phyloP scores from a whole-genome alignment of 2,329 filamentous ascomycete genomes.

The Corinectria fuckeliana region DNA sequence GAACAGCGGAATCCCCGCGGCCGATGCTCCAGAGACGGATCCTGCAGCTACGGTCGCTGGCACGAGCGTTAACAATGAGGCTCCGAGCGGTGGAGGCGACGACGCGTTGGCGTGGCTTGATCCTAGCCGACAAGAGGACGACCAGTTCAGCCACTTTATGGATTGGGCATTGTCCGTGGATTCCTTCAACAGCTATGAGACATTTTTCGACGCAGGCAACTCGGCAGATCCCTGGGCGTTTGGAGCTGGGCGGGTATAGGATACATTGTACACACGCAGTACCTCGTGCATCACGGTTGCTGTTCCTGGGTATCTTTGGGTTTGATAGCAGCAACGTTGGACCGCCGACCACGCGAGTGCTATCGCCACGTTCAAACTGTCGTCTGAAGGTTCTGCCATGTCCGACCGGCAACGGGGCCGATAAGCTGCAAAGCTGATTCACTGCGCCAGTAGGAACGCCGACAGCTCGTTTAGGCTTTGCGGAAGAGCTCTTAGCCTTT shows the following conservation, averaged over 20 bases:
- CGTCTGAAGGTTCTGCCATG: neutral
- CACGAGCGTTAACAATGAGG: neutral
- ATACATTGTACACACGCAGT: neutral
- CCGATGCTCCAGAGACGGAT: neutral
- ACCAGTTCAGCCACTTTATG: slow-evolving; percentile 32
- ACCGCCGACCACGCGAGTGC: neutral
- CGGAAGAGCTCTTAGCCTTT: slow-evolving; percentile 16
- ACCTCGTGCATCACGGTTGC: neutral
- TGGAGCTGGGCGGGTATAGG: neutral
- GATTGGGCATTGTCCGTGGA: slow-evolving; percentile 40
- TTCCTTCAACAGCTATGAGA: slow-evolving; percentile 36
- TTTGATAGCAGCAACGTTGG: no score
- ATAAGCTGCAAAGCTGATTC: neutral
- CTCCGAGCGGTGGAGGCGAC: neutral
- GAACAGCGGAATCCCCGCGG: neutral
- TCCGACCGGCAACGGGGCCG: neutral
- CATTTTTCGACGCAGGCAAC: slow-evolving; percentile 26
- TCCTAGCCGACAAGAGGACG: slow-evolving; percentile 24
- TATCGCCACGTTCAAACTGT: neutral
- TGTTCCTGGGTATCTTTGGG: neutral
- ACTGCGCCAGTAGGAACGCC: neutral
- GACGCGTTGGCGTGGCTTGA: slow-evolving; percentile 34
- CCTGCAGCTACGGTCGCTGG: neutral
- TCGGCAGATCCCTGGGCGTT: neutral
- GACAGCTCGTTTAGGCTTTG: slow-evolving; percentile 21